These are phyloP conservation scores for Spergularia bocconei DNA, from an alignment of 148 eudicot genomes.

Conservation along the genomic window DNA sequence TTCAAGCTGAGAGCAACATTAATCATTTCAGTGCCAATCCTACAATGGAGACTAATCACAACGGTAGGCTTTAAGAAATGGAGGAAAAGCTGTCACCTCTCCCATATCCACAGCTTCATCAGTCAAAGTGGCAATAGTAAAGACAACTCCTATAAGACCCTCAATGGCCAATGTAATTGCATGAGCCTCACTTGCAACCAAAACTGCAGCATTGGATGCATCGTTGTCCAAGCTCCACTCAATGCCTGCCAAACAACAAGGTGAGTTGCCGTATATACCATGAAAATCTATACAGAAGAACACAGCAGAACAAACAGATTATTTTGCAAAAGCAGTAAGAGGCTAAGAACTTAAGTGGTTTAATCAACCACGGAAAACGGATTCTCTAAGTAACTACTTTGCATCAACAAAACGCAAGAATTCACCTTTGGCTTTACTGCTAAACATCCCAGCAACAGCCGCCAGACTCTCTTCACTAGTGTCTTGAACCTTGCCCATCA, in stretches of 20 bases:
- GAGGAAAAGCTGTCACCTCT: constrained; percentile 54
- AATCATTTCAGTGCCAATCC: constrained; percentile 14
- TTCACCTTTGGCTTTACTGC: constrained; percentile 95
- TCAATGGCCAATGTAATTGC: constrained; percentile 95
- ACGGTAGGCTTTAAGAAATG: neutral
- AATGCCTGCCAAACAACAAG: constrained; percentile 51
- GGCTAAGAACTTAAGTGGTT: neutral
- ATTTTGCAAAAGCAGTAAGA: neutral
- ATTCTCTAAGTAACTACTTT: constrained; percentile 1
- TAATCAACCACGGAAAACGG: neutral
- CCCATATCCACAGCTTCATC: constrained; percentile 97
- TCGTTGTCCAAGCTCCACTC: constrained; percentile 99
- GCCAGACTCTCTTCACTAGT: constrained; percentile 97
- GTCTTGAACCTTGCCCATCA: constrained; percentile 68
- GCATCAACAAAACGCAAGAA: constrained; percentile 10
- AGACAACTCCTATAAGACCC: constrained; percentile 94
- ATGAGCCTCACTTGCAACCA: constrained; percentile 99
- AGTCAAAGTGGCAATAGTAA: constrained; percentile 95
- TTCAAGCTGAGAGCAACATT: constrained; percentile 66
- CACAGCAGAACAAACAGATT: neutral
- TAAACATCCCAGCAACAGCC: constrained; percentile 99
- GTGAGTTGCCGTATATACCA: constrained; percentile 10
- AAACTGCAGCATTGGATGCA: constrained; percentile 94
- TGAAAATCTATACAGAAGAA: neutral
- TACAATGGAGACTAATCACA: constrained; percentile 8